A percentile compares a stretch with the other conserved stretches of the same genome.
phyloP scores from a whole-genome alignment of 805 yeast species.

The Saccharomycopsis fibuligera region DNA sequence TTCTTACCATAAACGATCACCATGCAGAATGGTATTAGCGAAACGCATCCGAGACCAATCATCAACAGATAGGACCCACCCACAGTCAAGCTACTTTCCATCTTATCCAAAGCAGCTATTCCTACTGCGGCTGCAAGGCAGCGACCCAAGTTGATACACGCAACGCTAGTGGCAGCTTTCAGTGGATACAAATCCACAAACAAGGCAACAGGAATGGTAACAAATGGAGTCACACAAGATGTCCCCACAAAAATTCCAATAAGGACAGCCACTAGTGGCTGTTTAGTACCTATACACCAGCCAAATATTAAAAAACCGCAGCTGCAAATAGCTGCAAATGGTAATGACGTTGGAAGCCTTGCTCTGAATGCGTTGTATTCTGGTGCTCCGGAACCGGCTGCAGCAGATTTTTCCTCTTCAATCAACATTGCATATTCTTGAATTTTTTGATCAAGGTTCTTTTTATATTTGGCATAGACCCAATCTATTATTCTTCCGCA shows the following conservation, averaged over 20 bases:
- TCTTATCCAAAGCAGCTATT: constrained; percentile 55
- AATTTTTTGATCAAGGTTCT: no score
- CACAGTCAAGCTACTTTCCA: constrained; percentile 48
- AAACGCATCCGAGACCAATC: constrained; percentile 38
- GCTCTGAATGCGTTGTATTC: constrained; percentile 21
- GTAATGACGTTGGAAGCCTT: constrained; percentile 2
- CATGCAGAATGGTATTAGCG: background rate
- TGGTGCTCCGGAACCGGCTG: constrained; percentile 5
- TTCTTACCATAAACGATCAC: background rate
- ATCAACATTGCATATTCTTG: no score
- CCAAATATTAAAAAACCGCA: constrained; percentile 48
- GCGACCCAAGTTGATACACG: constrained; percentile 63
- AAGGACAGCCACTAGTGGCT: constrained; percentile 48
- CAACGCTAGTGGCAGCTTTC: constrained; percentile 64
- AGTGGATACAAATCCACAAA: constrained; percentile 35
- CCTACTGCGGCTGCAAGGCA: constrained; percentile 69
- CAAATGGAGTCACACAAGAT: background rate
- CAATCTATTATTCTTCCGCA: constrained; percentile 56
- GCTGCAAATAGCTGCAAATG: constrained; percentile 4
- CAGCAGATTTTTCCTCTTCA: constrained; percentile 15
- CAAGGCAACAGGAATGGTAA: background rate
- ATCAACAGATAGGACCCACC: constrained; percentile 76
- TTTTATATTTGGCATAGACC: constrained; percentile 49
- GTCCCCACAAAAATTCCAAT: constrained; percentile 31
- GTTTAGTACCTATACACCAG: constrained; percentile 55